Conservation (phyloP, 768 basidiomycete genomes). For the Agrocybe praecox region DNA sequence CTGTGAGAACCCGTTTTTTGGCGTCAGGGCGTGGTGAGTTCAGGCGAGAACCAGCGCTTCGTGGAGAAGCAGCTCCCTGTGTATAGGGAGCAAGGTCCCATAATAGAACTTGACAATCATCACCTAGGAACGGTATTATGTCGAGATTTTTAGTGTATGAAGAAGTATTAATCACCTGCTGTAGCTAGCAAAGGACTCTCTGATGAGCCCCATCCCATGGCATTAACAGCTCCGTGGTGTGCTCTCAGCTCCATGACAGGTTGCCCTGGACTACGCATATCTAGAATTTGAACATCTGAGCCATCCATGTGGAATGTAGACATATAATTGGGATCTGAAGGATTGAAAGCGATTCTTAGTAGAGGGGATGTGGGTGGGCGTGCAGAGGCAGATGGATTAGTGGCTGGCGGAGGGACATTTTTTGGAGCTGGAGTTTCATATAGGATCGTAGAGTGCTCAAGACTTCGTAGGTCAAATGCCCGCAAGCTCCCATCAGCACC, state of each 20-base stretch:
- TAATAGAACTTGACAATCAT: conserved; percentile 91
- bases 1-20: conserved; percentile 72
- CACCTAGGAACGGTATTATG: conserved; percentile 50
- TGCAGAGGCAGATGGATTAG: conserved; percentile 59
- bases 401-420: conserved; percentile 58
- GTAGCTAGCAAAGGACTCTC: conserved; percentile 86
- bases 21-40: conserved; percentile 83
- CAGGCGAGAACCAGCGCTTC: conserved; percentile 69
- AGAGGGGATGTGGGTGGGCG: conserved; percentile 81
- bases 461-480: conserved; percentile 93
- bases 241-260: conserved; percentile 91
- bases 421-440: conserved; percentile 92
- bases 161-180: conserved; percentile 67
- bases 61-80: conserved; percentile 65
- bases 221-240: conserved; percentile 82
- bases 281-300: conserved; percentile 86
- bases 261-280: conserved; percentile 95
- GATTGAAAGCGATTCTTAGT: conserved; percentile 89
- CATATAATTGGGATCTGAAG: conserved; percentile 92
- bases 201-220: conserved; percentile 87
- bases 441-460: conserved; percentile 97
- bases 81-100: conserved; percentile 84
- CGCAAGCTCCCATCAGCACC: conserved; percentile 96
- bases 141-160: not conserved
- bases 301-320: conserved; percentile 97